These are phyloP conservation scores for Epichloe uncinata DNA, from an alignment of 2,329 filamentous ascomycete species.

Conservation along the genomic window DNA sequence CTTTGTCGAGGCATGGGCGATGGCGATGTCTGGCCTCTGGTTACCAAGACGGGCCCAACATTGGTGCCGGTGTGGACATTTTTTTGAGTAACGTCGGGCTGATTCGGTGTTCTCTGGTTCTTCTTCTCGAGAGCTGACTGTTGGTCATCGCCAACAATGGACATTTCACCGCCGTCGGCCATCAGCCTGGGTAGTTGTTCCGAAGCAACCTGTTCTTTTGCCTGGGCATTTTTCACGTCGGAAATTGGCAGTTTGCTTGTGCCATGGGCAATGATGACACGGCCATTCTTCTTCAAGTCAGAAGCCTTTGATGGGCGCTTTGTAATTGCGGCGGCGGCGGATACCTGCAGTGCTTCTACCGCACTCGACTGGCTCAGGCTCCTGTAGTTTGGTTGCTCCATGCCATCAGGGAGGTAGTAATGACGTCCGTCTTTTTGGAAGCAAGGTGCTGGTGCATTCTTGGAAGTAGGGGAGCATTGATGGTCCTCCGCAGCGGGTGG, in stretches of 20 bases:
- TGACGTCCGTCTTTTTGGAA: constrained; percentile 12
- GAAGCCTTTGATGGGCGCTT: neutral
- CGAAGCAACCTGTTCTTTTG: neutral
- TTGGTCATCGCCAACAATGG: neutral
- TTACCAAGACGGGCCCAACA: neutral
- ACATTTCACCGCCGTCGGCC: neutral
- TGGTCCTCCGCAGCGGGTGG: constrained; percentile 11
- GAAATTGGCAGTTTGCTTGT: neutral
- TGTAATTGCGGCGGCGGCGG: constrained; percentile 13
- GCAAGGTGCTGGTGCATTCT: constrained; percentile 10
- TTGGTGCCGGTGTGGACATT: constrained; percentile 1
- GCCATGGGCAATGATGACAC: neutral
- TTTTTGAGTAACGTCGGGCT: neutral
- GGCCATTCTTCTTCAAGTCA: neutral
- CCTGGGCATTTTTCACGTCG: neutral
- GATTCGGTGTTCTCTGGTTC: neutral
- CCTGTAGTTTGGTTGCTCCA: neutral
- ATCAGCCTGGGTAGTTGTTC: neutral
- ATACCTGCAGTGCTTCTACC: constrained; percentile 15
- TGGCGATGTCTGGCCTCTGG: neutral
- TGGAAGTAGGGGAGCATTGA: constrained; percentile 9
- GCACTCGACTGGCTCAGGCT: neutral
- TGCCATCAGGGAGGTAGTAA: constrained; percentile 12
- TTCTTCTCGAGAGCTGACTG: neutral
- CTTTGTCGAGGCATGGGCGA: constrained; percentile 3